These are phyloP conservation scores for Lactarius sanguifluus DNA, from an alignment of 768 basidiomycete genomes.

Conservation along the genomic window DNA sequence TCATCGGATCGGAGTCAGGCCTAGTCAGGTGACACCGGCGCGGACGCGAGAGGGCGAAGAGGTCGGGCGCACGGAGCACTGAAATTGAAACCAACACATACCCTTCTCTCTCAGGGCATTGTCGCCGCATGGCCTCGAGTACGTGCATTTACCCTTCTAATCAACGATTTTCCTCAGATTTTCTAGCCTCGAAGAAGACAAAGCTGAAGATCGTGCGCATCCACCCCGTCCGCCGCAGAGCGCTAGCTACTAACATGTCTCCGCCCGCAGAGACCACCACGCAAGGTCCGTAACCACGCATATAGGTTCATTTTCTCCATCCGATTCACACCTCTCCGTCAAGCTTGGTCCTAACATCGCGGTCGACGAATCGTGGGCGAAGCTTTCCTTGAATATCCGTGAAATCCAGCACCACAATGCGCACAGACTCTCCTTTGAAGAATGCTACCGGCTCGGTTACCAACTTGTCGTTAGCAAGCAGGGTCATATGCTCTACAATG, in stretches of 20 bases:
- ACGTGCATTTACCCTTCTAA: slow-evolving; percentile 21
- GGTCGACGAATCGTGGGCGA: slow-evolving; percentile 81
- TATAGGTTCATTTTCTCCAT: not conserved
- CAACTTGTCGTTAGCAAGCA: slow-evolving; percentile 89
- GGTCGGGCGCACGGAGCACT: not conserved
- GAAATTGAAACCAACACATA: not conserved
- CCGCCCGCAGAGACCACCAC: slow-evolving; percentile 44
- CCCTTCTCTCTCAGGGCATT: not conserved
- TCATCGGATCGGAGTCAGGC: slow-evolving; percentile 11
- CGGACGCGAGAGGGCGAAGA: slow-evolving; percentile 8
- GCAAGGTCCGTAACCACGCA: slow-evolving; percentile 41
- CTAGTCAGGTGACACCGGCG: slow-evolving; percentile 16
- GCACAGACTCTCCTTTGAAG: slow-evolving; percentile 84
- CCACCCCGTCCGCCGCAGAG: slow-evolving; percentile 31
- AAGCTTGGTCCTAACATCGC: slow-evolving; percentile 76
- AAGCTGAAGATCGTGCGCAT: slow-evolving; percentile 46
- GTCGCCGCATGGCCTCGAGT: slow-evolving; percentile 36
- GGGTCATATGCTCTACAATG: slow-evolving; percentile 84
- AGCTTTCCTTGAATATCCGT: slow-evolving; percentile 79
- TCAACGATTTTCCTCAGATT: slow-evolving; percentile 8
- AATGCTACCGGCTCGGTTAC: slow-evolving; percentile 92
- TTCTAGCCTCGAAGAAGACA: slow-evolving; percentile 32
- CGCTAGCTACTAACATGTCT: slow-evolving; percentile 23
- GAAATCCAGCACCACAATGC: slow-evolving; percentile 97
- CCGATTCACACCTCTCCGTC: slow-evolving; percentile 11